These are phyloP conservation scores for Chenopodium formosanum DNA, from an alignment of 148 eudicot species.

Conservation along the genomic window DNA sequence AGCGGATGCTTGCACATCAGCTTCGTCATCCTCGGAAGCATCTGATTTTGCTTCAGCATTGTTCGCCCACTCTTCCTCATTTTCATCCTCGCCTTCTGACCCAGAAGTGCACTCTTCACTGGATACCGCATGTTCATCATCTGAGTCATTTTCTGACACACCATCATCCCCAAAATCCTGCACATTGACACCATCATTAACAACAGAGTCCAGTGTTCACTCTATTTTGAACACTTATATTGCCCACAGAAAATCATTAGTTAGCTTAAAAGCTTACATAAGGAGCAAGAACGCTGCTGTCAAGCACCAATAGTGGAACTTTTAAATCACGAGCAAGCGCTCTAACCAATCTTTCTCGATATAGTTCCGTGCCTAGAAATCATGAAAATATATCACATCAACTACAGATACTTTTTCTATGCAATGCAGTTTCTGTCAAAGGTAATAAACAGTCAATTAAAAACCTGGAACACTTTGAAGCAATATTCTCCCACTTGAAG, in stretches of 20 bases:
- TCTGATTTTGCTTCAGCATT: constrained; percentile 71
- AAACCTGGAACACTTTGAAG: constrained; percentile 95
- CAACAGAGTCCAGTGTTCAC: constrained; percentile 3
- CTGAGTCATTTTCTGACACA: constrained; percentile 73
- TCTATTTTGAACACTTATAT: background rate
- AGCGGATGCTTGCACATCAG: constrained; percentile 57
- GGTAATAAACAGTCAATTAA: constrained; percentile 1
- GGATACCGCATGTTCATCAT: constrained; percentile 60
- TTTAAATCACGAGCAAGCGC: constrained; percentile 83
- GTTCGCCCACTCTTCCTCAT: constrained; percentile 74
- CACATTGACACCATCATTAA: constrained; percentile 5
- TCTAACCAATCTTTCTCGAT: constrained; percentile 89
- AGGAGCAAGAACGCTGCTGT: constrained; percentile 87
- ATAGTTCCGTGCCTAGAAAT: constrained; percentile 85
- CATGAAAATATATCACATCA: background rate
- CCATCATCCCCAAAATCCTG: constrained; percentile 82
- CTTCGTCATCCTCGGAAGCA: constrained; percentile 64
- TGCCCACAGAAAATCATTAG: background rate
- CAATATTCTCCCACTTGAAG: constrained; percentile 86
- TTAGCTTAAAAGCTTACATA: constrained; percentile 52
- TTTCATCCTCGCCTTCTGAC: constrained; percentile 79
- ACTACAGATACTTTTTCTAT: background rate
- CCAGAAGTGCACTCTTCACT: constrained; percentile 73
- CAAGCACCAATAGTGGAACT: constrained; percentile 90
- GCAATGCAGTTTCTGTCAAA: constrained; percentile 3